Evolutionary conservation across 2,329 filamentous ascomycete genomes (phyloP).

Genomic region (Annulohypoxylon truncatum): DNA sequence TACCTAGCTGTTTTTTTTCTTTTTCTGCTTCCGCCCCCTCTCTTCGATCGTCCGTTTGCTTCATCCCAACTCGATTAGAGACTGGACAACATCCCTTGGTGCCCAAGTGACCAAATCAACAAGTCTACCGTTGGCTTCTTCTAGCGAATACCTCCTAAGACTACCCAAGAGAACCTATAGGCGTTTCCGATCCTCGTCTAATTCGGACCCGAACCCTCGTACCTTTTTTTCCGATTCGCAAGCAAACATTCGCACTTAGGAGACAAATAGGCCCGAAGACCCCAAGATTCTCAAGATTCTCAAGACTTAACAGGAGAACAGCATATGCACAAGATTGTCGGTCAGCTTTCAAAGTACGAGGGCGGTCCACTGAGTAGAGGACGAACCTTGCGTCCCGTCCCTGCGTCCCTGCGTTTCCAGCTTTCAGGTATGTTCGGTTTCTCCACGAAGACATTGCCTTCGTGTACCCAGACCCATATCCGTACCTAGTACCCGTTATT

Average conservation of each 20-base stretch:
- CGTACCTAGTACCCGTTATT: slow-evolving; percentile 12
- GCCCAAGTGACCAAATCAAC: slow-evolving; percentile 6
- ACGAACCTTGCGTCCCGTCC: slow-evolving; percentile 9
- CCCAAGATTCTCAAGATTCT: slow-evolving; percentile 14
- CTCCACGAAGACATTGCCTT: slow-evolving; percentile 15
- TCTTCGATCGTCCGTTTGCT: slow-evolving; percentile 20
- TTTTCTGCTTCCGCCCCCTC: slow-evolving; percentile 1
- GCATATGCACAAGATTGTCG: slow-evolving; percentile 40
- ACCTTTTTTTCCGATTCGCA: slow-evolving; percentile 25
- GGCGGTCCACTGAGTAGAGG: slow-evolving; percentile 35
- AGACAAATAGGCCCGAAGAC: slow-evolving; percentile 37
- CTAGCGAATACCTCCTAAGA: slow-evolving; percentile 18
- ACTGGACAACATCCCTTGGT: slow-evolving; percentile 17
- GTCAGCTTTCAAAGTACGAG: slow-evolving; percentile 30
- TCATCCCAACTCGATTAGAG: slow-evolving; percentile 16
- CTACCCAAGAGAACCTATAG: not conserved
- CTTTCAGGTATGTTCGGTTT: slow-evolving; percentile 37
- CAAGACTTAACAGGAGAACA: slow-evolving; percentile 26
- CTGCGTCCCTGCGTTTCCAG: slow-evolving; percentile 21
- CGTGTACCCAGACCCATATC: slow-evolving; percentile 3
- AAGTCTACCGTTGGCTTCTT: slow-evolving; percentile 24
- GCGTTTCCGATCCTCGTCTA: slow-evolving; percentile 31
- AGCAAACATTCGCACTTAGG: slow-evolving; percentile 31
- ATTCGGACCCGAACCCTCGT: slow-evolving; percentile 32
- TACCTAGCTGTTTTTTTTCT: slow-evolving; percentile 12